Conservation (phyloP, 768 basidiomycete species). For the Collybiopsis confluens region DNA sequence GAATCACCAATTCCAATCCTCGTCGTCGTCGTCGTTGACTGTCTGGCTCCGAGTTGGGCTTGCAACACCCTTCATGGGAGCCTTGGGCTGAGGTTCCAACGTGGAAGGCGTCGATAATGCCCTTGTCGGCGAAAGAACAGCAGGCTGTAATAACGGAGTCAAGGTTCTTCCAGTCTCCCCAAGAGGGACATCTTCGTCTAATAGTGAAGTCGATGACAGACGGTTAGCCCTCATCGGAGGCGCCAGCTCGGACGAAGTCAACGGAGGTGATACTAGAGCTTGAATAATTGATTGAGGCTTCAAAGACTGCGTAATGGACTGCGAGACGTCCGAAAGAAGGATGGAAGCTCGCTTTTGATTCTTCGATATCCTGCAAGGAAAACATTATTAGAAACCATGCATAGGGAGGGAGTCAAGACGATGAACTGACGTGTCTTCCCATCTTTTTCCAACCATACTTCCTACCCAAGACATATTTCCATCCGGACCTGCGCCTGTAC, state of each 20-base stretch:
- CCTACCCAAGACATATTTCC: slow-evolving; percentile 50
- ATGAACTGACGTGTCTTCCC: slow-evolving; percentile 54
- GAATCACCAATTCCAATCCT: slow-evolving; percentile 13
- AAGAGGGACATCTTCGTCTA: slow-evolving; percentile 6
- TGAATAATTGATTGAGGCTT: slow-evolving; percentile 35
- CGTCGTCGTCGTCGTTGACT: slow-evolving; percentile 6
- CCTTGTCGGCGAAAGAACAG: background rate
- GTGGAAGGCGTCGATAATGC: background rate
- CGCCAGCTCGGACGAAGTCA: slow-evolving; percentile 20
- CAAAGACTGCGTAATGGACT: slow-evolving; percentile 13
- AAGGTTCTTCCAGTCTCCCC: background rate
- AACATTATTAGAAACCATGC: too few species aligned
- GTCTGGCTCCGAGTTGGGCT: background rate
- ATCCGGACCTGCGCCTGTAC: slow-evolving; percentile 10
- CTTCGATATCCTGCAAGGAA: slow-evolving; percentile 51
- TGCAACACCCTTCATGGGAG: slow-evolving; percentile 1
- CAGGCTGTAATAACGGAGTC: background rate
- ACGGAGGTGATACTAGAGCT: slow-evolving; percentile 37
- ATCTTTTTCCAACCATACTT: slow-evolving; percentile 50
- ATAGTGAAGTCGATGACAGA: slow-evolving; percentile 13
- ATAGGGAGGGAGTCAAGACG: too few species aligned
- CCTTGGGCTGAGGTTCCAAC: slow-evolving; percentile 5
- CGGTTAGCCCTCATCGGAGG: slow-evolving; percentile 19
- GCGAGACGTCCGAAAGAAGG: slow-evolving; percentile 62
- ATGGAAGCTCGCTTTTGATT: slow-evolving; percentile 65